These are phyloP conservation scores for Venturia oleaginea DNA, from an alignment of 2,329 filamentous ascomycete species.

Conservation along the genomic window DNA sequence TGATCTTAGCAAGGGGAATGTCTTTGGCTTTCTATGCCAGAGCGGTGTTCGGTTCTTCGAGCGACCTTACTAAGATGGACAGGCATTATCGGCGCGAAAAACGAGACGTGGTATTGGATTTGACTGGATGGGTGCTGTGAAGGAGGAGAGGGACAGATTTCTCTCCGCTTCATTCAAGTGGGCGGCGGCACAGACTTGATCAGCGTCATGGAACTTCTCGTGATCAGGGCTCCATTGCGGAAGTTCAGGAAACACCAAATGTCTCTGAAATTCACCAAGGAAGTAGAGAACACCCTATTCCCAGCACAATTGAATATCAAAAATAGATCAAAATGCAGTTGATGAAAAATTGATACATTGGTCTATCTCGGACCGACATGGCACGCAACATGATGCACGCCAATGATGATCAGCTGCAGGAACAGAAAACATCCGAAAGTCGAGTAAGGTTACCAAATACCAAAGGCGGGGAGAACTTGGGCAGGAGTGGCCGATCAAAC, in stretches of 20 bases:
- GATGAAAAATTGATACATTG: no score
- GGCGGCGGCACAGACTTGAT: neutral
- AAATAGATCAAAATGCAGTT: no score
- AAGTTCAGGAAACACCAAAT: neutral
- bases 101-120: no score
- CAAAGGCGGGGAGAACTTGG: neutral
- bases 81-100: no score
- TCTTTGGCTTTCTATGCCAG: no score
- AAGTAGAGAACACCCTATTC: no score
- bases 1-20: no score
- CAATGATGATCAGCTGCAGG: neutral
- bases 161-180: neutral
- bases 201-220: neutral
- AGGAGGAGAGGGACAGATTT: neutral
- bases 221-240: neutral
- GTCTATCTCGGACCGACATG: neutral
- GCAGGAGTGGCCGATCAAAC: neutral
- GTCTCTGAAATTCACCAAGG: no score
- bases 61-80: no score
- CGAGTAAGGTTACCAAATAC: neutral
- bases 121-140: no score
- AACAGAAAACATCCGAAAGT: neutral
- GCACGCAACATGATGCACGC: neutral
- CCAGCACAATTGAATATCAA: no score
- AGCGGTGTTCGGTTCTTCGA: no score